Evolutionary conservation across 805 yeast genomes (phyloP).

Genomic region (Danielozyma ontarioensis): DNA sequence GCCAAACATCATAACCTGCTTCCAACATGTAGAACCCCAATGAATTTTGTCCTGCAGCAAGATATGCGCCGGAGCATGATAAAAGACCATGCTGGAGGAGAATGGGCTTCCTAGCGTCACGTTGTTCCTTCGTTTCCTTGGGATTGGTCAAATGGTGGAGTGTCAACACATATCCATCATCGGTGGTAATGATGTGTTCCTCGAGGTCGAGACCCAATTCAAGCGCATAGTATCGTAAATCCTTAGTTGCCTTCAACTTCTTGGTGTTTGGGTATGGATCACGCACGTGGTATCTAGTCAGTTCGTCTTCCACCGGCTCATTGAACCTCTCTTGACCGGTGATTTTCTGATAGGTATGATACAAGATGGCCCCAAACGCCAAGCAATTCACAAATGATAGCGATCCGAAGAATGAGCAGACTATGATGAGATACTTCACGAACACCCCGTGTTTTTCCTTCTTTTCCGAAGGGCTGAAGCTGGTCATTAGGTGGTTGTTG

Average conservation of each 20-base stretch:
- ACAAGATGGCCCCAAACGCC: slow-evolving; percentile 21
- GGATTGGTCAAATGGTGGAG: slow-evolving; percentile 61
- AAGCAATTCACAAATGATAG: slow-evolving; percentile 21
- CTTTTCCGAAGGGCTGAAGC: slow-evolving; percentile 19
- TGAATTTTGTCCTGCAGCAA: slow-evolving; percentile 78
- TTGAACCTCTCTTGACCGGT: slow-evolving; percentile 25
- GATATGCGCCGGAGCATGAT: slow-evolving; percentile 81
- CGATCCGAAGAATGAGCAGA: slow-evolving; percentile 24
- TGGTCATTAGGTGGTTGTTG: slow-evolving; percentile 1
- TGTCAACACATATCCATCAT: slow-evolving; percentile 73
- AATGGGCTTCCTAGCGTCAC: slow-evolving; percentile 51
- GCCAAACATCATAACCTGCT: slow-evolving; percentile 80
- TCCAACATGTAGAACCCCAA: slow-evolving; percentile 53
- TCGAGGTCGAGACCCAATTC: slow-evolving; percentile 56
- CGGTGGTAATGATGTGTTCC: slow-evolving; percentile 58
- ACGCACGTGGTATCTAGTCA: slow-evolving; percentile 23
- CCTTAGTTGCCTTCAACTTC: slow-evolving; percentile 29
- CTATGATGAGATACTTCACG: slow-evolving; percentile 13
- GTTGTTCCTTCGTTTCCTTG: slow-evolving; percentile 20
- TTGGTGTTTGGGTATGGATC: slow-evolving; percentile 32
- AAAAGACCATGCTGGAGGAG: slow-evolving; percentile 80
- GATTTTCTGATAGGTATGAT: slow-evolving; percentile 24
- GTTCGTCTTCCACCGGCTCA: slow-evolving; percentile 15
- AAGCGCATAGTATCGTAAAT: slow-evolving; percentile 63
- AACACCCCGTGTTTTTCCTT: slow-evolving; percentile 15